Base-by-base conservation (phyloP, 2,329 filamentous ascomycete species). In the Alternaria viburni region DNA sequence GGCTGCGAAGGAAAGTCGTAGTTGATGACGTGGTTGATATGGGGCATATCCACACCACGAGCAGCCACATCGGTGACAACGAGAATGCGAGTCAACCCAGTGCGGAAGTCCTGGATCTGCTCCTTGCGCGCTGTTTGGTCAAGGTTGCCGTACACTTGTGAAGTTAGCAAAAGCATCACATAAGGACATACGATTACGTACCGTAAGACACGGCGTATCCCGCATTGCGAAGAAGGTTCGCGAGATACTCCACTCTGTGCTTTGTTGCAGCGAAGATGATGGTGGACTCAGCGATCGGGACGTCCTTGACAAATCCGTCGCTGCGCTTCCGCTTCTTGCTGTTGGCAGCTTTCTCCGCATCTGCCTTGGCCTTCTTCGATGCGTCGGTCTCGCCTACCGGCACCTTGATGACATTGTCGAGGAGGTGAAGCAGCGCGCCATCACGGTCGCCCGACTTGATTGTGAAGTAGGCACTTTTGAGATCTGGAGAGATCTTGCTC, bases 31-130 rank as follows among this genome's bases (percentile, higher is more conserved):
- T 99, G 98, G 60, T 93, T 94, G 36, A 99, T 86, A 50, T 97
- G 88, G 0, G 96, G 96, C 70, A 99, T 97, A 88, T 99, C 96
- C 65, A 99, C 96, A 88, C 96, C 96, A 88, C 96, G 89, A 21
- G 96, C 96, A 13, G 96, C 96, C 57, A 99, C 93, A 78, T 99
- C 96, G 1, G 96, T 99, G 47, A 98, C 95, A 3, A 99, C 94
- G 9, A 99, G 83, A 51, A 99, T 93, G 70, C 97, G 95, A 0
- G 93, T 91, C 67, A 91, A 87, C 7, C 96, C 96, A 23, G 85
- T 86, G 62, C 96, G 87, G 79, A 99, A 99, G 67, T 94, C 90
- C 62, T 97, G 91, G 13, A 98, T 93, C 74, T 99, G 93, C 23
- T 93, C 91, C 77, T 94, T 93, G 78, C 96, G 90, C 30, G 96